These are phyloP conservation scores for Vitis hybrid DNA, from an alignment of 177 flowering plant species.

Conservation along the genomic window DNA sequence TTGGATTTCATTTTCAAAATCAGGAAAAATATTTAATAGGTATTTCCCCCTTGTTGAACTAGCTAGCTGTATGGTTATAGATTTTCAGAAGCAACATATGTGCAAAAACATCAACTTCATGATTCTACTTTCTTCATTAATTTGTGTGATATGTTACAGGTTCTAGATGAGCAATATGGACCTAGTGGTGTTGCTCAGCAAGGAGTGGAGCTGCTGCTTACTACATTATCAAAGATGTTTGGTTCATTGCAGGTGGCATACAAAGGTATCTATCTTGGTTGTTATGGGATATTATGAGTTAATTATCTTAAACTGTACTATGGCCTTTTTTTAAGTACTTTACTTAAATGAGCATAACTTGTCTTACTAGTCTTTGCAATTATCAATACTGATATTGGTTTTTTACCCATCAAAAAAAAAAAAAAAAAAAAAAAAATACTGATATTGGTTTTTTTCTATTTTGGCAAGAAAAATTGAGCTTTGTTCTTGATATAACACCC, in stretches of 20 bases:
- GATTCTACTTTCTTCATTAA: not conserved
- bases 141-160: constrained; percentile 34
- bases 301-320: not conserved
- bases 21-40: no score
- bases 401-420: no score
- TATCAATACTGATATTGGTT: no score
- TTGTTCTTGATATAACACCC: no score
- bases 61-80: no score
- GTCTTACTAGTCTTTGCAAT: no score
- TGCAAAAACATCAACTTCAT: not conserved
- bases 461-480: no score
- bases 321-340: not conserved
- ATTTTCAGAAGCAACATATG: no score
- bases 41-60: no score
- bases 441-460: no score
- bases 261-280: constrained; percentile 46
- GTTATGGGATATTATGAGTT: not conserved
- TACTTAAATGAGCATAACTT: no score
- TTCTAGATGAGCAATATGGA: constrained; percentile 64
- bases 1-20: not conserved
- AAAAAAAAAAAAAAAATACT: no score
- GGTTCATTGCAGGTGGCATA: constrained; percentile 54
- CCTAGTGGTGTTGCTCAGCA: constrained; percentile 45
- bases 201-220: constrained; percentile 52
- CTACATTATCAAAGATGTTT: constrained; percentile 47